Percentiles rank a stretch among this genome's conserved stretches.
Conservation (phyloP, 352 stramenopile species). For the Pythium aristosporum region DNA sequence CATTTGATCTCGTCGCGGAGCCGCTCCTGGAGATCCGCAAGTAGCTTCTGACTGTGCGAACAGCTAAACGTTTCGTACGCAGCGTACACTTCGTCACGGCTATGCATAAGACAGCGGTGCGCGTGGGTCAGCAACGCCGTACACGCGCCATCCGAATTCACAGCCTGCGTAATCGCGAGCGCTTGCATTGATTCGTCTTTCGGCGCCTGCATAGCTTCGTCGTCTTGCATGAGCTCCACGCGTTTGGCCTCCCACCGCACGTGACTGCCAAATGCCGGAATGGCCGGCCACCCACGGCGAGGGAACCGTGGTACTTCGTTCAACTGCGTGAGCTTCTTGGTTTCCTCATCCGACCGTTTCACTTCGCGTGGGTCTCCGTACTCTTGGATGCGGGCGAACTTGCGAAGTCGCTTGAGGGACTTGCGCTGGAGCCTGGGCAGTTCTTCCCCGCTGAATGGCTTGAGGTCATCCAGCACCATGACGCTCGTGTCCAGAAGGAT, state of each 20-base stretch:
- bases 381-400: conserved; percentile 55
- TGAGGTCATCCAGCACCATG: conserved; percentile 58
- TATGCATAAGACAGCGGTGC: conserved; percentile 51
- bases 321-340: conserved; percentile 41
- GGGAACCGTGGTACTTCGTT: conserved; percentile 54
- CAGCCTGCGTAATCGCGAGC: conserved; percentile 19
- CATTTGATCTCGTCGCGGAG: conserved; percentile 62
- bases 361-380: conserved; percentile 55
- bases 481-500: conserved; percentile 59
- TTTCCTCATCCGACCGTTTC: conserved; percentile 41
- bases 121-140: conserved; percentile 54
- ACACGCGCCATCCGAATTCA: conserved; percentile 36
- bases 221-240: conserved; percentile 18
- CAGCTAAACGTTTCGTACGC: conserved; percentile 35
- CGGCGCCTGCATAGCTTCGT: conserved; percentile 22
- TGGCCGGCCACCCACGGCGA: conserved; percentile 42
- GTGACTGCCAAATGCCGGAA: conserved; percentile 45
- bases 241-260: conserved; percentile 14
- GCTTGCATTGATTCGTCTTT: conserved; percentile 9
- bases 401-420: conserved; percentile 67
- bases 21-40: conserved; percentile 36
- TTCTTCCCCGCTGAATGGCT: conserved; percentile 43
- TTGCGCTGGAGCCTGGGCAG: conserved; percentile 62
- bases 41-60: conserved; percentile 18
- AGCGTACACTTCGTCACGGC: conserved; percentile 43